Evolutionary conservation across 345 rosid species (phyloP).

Genomic region (Acer campestre): DNA sequence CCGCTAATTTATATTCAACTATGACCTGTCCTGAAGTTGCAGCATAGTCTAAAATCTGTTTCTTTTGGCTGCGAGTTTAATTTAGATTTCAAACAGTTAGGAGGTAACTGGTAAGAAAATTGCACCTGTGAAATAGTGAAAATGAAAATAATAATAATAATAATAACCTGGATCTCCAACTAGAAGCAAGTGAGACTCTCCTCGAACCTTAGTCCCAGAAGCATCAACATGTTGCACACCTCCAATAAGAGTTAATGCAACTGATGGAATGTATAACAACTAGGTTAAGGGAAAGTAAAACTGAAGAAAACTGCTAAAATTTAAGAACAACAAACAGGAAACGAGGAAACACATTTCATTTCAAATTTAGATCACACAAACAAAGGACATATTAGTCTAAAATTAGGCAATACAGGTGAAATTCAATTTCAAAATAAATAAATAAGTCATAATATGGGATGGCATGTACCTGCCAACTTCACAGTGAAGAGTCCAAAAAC

Average conservation of each 20-base stretch:
- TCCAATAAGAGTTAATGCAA: constrained; percentile 89
- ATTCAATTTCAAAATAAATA: constrained; percentile 16
- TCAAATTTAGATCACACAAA: background rate
- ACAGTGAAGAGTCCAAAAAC: constrained; percentile 98
- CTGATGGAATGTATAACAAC: constrained; percentile 37
- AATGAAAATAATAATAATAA: background rate
- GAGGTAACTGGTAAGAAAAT: background rate
- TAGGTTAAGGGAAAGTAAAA: background rate
- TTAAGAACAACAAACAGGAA: background rate
- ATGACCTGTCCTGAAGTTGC: constrained; percentile 4
- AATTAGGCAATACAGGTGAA: background rate
- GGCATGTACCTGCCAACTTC: constrained; percentile 82
- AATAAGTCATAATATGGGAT: constrained; percentile 1
- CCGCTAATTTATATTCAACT: background rate
- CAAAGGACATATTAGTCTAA: background rate
- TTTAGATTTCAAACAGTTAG: background rate
- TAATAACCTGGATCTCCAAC: constrained; percentile 86
- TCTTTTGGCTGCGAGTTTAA: background rate
- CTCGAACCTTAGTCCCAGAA: constrained; percentile 94
- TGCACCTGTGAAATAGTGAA: background rate
- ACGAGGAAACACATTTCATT: background rate
- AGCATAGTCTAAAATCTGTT: background rate
- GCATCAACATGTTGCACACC: constrained; percentile 97
- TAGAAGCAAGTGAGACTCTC: constrained; percentile 95
- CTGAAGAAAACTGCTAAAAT: background rate